Base-by-base conservation (phyloP, 768 basidiomycete species). In the Serendipita sp. region DNA sequence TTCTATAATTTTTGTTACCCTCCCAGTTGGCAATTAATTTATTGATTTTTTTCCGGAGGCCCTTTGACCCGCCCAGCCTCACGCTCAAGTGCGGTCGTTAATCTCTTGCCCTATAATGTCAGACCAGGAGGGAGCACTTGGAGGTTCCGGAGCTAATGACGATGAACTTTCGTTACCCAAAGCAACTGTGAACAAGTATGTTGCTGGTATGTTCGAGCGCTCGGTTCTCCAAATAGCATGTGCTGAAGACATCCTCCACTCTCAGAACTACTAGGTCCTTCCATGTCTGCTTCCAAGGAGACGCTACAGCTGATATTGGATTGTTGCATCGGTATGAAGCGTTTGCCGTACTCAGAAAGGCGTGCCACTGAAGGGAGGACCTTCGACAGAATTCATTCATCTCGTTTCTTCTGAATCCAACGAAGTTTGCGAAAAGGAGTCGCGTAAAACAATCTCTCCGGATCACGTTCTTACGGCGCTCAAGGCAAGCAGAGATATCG, bases 361-460 rank as follows among this genome's bases (percentile, higher is more conserved):
- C 45, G 43, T 60, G 53, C 16, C 60, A 31, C 41, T 14, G 26
- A 38, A 7, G 33, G 62, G 16, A 48, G n/a, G 30, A 17, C 33
- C 26, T 7, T 41, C 62, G 44, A 16, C 74, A 99, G 96, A 99
- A 78, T 99, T 98, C 72, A 94, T 99, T 65, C 91, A 98, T 72
- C 75, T 98, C 73, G 87, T 99, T 71, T 95, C 96, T 17, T 91
- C 93, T 7, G 92, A 97, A 71, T 91, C 96, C 61, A 98, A 98
- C 72, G 91, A 97, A 67, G 90, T 97, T 65, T 99, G 96, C 70
- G 96, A 98, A 71, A 86, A 91, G 71, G 93, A 95, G 70, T 90
- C 91, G 26, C 97, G 96, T 78, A 99, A 99, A 77, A 99, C 96
- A 0, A 98, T 99, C 68, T 88, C 92, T 3, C 96, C 96, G 1